phyloP scores from a whole-genome alignment of 2,329 filamentous ascomycete species.

The Neopestalotiopsis sp. region DNA sequence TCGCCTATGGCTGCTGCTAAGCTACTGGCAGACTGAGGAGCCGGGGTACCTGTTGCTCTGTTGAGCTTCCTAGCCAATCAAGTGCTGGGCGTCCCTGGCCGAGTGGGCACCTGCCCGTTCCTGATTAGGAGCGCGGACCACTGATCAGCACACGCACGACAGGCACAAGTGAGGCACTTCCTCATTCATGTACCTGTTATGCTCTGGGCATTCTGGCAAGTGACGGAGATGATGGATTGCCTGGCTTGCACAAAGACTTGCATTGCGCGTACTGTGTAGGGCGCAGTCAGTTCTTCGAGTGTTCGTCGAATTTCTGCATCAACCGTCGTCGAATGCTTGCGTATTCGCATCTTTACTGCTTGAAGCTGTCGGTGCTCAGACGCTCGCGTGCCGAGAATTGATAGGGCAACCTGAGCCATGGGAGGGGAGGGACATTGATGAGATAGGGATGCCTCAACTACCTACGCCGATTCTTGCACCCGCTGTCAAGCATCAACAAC shows the following conservation, averaged over 20 bases:
- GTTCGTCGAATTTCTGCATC: no score
- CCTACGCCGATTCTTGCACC: not conserved
- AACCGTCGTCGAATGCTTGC: no score
- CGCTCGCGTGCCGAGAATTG: not conserved
- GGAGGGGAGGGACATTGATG: not conserved
- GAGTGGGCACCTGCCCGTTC: not conserved
- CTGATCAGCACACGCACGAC: not conserved
- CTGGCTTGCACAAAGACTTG: not conserved
- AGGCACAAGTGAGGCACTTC: not conserved
- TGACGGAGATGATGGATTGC: not conserved
- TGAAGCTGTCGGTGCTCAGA: no score
- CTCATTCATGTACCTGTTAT: not conserved
- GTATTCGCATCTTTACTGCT: no score
- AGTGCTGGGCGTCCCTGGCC: not conserved
- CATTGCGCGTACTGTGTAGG: no score
- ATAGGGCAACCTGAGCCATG: not conserved
- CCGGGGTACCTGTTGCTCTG: not conserved
- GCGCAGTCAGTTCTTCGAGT: no score
- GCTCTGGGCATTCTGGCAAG: not conserved
- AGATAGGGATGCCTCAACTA: not conserved
- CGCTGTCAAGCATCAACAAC: not conserved
- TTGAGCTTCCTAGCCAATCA: not conserved
- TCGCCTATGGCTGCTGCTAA: not conserved
- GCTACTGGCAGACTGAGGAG: not conserved
- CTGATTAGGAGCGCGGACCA: not conserved